These are phyloP conservation scores for Globisporangium parvum DNA, from an alignment of 352 stramenopile species.

Conservation along the genomic window DNA sequence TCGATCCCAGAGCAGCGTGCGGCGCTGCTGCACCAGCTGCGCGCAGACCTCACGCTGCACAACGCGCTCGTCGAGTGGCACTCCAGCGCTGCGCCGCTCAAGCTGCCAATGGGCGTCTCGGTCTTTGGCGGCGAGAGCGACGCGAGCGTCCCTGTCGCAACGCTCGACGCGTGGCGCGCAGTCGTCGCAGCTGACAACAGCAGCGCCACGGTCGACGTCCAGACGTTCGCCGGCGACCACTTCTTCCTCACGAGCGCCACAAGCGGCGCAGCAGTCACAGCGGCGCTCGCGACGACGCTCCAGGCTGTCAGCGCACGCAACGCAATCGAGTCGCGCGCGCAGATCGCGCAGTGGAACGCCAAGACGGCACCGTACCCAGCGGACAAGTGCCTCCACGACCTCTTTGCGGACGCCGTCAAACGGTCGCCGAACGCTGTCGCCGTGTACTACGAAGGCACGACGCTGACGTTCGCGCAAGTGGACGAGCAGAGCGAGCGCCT, in stretches of 20 bases:
- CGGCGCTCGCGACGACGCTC: conserved; percentile 31
- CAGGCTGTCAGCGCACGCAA: conserved; percentile 26
- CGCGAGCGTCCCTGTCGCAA: conserved; percentile 23
- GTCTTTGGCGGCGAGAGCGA: conserved; percentile 54
- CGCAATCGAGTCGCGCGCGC: conserved; percentile 33
- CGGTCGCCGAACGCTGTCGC: conserved; percentile 59
- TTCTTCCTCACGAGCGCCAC: conserved; percentile 46
- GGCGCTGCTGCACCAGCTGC: conserved; percentile 28
- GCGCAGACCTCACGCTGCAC: conserved; percentile 45
- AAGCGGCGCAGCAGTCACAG: conserved; percentile 27
- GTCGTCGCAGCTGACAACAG: conserved; percentile 14
- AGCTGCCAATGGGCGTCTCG: conserved; percentile 21
- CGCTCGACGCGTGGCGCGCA: conserved; percentile 30
- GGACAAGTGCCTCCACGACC: conserved; percentile 72
- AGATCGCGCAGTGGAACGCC: conserved; percentile 48
- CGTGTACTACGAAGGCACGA: conserved; percentile 63
- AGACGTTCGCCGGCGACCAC: conserved; percentile 51
- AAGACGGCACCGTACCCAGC: conserved; percentile 51
- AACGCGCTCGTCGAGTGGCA: conserved; percentile 43
- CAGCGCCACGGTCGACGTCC: conserved; percentile 21
- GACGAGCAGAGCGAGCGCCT: conserved; percentile 63
- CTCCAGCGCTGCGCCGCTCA: conserved; percentile 4
- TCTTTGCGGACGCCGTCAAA: conserved; percentile 67
- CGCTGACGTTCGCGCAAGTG: conserved; percentile 62
- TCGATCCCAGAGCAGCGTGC: conserved; percentile 30